Base-by-base conservation (phyloP, 2,329 filamentous ascomycete genomes). In the Mycosphaerelloides madeirae region DNA sequence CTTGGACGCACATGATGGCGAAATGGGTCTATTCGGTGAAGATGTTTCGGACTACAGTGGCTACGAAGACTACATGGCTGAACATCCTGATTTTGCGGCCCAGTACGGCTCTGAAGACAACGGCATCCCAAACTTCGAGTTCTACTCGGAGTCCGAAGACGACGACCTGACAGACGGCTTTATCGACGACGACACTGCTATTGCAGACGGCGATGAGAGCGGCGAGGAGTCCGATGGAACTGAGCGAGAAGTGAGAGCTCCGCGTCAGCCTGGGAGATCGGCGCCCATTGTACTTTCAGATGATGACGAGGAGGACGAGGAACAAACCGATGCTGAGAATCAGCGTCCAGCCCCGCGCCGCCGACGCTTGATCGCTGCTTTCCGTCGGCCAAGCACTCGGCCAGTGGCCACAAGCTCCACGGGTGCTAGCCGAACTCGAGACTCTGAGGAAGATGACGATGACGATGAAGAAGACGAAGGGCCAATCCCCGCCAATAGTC, bases 1-100 rank as follows among this genome's bases (percentile, higher is more conserved):
- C 13, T 59, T 61, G 29, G 56, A 73, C 55, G 68, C 63, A 37
- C 62, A 64, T 28, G 52, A 60, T 31, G 53, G 51, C 11, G 49
- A 57, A 12, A 50, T 55, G 16, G 54, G 57, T 33, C 25, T 31
- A 15, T 16, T 13, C 11, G 15, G 31, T 13, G 19, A 13, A 14
- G 35, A 20, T 19, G 18, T 31, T 12, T 40, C 29, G 9, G 38
- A 31, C n/a, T 22, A 18, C 4, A 29, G 20, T 28, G 43, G 41
- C 13, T 43, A 40, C 32, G 49, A 43, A 8, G 38, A 25, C 13
- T 31, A 31, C 9, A 5, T 29, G 3, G 46, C 45, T 8, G 44
- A 48, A n/a, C 41, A 37, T n/a, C 39, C 42, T n/a, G 35, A 33
- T 20, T 28, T 28, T 25, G 6, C 35, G 22, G 12, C 35, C n/a